Evolutionary conservation across 2,329 filamentous ascomycete species (phyloP).

Genomic region (Fusarium nodosum): DNA sequence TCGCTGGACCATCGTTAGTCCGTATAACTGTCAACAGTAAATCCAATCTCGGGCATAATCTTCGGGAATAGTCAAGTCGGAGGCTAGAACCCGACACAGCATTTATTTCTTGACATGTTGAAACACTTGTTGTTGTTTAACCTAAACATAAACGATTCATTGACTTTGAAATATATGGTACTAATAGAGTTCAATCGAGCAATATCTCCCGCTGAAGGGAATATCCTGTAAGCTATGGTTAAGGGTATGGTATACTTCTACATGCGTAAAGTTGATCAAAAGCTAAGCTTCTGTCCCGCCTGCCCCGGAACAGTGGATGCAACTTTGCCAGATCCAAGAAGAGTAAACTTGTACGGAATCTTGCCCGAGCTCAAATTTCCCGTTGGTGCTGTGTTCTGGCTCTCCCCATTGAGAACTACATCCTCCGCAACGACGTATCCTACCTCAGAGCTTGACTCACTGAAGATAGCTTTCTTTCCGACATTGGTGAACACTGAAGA

Average conservation of each 20-base stretch:
- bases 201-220: too few species aligned
- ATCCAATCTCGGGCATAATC: neutral
- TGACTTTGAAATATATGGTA: too few species aligned
- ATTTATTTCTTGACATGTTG: neutral
- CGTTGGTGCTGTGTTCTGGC: slow-evolving; percentile 30
- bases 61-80: neutral
- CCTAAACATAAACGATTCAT: too few species aligned
- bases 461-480: slow-evolving; percentile 47
- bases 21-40: neutral
- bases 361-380: slow-evolving; percentile 18
- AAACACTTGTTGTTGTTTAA: too few species aligned
- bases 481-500: slow-evolving; percentile 45
- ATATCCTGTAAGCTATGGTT: too few species aligned
- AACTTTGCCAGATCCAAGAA: slow-evolving; percentile 36
- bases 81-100: neutral
- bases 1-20: neutral
- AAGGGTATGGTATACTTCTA: neutral
- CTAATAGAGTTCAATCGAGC: too few species aligned
- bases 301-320: slow-evolving; percentile 28
- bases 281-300: slow-evolving; percentile 36
- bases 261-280: neutral
- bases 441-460: slow-evolving; percentile 32
- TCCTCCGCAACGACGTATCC: slow-evolving; percentile 39
- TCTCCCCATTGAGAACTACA: slow-evolving; percentile 34
- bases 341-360: slow-evolving; percentile 35